These are phyloP conservation scores for Neofusicoccum ribis DNA, from an alignment of 2,329 filamentous ascomycete genomes.

Conservation along the genomic window DNA sequence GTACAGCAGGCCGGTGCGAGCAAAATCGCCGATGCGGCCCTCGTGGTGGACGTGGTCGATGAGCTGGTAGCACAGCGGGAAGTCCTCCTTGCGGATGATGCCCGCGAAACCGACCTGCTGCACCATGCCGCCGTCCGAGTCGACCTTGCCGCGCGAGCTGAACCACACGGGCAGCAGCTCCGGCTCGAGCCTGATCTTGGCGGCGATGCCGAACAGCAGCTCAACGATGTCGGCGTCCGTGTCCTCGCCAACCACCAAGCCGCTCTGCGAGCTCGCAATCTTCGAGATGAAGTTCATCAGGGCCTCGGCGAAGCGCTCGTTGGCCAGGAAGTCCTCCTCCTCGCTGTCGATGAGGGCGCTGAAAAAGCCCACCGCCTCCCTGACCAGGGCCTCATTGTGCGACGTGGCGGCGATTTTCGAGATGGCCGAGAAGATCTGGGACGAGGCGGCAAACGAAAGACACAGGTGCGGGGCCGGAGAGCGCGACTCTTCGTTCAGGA, in stretches of 20 bases:
- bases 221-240: conserved; percentile 89
- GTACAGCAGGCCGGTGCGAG: conserved; percentile 88
- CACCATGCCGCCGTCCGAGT: conserved; percentile 44
- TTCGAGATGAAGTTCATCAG: conserved; percentile 82
- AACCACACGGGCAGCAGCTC: conserved; percentile 91
- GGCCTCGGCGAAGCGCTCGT: conserved; percentile 78
- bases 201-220: conserved; percentile 91
- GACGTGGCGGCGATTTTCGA: conserved; percentile 85
- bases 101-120: conserved; percentile 74
- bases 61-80: conserved; percentile 91
- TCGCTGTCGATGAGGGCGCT: conserved; percentile 93
- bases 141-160: conserved; percentile 53
- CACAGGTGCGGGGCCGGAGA: conserved; percentile 88
- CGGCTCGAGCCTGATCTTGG: conserved; percentile 89
- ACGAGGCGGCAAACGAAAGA: conserved; percentile 79
- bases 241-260: conserved; percentile 71
- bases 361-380: conserved; percentile 82
- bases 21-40: conserved; percentile 92
- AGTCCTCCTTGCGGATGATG: conserved; percentile 83
- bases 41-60: conserved; percentile 97
- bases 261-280: conserved; percentile 68
- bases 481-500: conserved; percentile 86
- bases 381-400: conserved; percentile 81
- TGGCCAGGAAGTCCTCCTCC: conserved; percentile 91
- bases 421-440: conserved; percentile 86